Evolutionary conservation across 2,329 filamentous ascomycete genomes (phyloP).

Genomic region (Fusarium sp.): DNA sequence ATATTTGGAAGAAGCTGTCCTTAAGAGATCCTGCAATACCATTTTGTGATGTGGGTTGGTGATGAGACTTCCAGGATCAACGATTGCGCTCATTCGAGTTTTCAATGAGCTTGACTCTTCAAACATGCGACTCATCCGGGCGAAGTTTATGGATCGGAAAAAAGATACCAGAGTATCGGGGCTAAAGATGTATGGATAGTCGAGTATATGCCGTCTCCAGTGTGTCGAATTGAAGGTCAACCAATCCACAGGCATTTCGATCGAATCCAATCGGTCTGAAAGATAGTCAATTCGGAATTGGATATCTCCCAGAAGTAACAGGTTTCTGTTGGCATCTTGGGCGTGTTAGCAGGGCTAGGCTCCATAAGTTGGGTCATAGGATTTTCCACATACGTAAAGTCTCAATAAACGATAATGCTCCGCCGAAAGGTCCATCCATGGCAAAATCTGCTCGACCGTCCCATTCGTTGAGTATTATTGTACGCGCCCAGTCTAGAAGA

Average conservation of each 20-base stretch:
- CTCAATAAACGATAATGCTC: conserved; percentile 81
- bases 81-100: conserved; percentile 69
- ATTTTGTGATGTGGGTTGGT: conserved; percentile 71
- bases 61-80: conserved; percentile 69
- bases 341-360: conserved; percentile 24
- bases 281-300: conserved; percentile 84
- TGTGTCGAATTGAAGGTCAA: conserved; percentile 72
- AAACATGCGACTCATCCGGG: conserved; percentile 85
- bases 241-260: conserved; percentile 83
- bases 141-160: conserved; percentile 90
- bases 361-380: not conserved
- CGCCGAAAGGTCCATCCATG: conserved; percentile 80
- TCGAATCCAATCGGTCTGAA: conserved; percentile 80
- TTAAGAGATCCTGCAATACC: conserved; percentile 74
- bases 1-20: conserved; percentile 78
- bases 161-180: conserved; percentile 81
- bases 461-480: conserved; percentile 85
- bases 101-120: conserved; percentile 76
- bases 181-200: conserved; percentile 86
- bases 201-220: conserved; percentile 80
- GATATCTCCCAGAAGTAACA: conserved; percentile 75
- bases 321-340: conserved; percentile 73
- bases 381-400: conserved; percentile 74
- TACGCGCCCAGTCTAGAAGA: conserved; percentile 80
- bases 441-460: conserved; percentile 80